phyloP scores from a whole-genome alignment of 306 rosid genomes.

The Benincasa hispida region DNA sequence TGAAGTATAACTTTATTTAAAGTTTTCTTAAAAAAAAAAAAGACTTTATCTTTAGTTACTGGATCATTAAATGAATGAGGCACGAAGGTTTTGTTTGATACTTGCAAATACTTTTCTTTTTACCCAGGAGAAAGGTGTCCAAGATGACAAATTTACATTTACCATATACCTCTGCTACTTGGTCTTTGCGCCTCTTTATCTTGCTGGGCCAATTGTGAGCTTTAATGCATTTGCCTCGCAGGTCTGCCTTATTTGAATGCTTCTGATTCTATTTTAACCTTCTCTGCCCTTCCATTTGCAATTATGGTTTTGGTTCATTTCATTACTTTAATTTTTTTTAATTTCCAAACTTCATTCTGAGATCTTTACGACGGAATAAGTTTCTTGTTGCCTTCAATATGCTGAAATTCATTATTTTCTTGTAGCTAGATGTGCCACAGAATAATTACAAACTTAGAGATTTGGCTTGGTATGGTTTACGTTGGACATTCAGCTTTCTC shows the following conservation, averaged over 20 bases:
- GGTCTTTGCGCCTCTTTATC: constrained; percentile 83
- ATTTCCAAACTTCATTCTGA: background rate
- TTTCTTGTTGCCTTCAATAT: too few relatives aligned
- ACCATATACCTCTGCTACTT: constrained; percentile 60
- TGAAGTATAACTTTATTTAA: constrained; percentile 1
- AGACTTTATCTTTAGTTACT: constrained; percentile 5
- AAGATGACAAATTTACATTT: constrained; percentile 41
- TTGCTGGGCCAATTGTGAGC: constrained; percentile 87
- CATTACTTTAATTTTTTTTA: background rate
- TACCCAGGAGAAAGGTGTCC: constrained; percentile 67
- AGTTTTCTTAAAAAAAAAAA: background rate
- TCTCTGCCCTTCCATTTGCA: background rate
- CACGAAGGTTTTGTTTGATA: constrained; percentile 1
- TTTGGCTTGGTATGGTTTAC: constrained; percentile 48
- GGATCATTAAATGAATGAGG: constrained; percentile 5
- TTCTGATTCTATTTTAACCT: constrained; percentile 1
- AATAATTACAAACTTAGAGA: constrained; percentile 35
- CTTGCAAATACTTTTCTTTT: constrained; percentile 5
- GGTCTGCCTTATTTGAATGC: constrained; percentile 31
- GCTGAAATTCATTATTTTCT: constrained; percentile 3
- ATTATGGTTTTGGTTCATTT: background rate
- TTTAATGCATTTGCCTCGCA: constrained; percentile 95
- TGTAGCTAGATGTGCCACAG: constrained; percentile 74
- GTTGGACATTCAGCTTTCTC: constrained; percentile 62
- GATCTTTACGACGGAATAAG: background rate